These are phyloP conservation scores for Pichia exigua DNA, from an alignment of 805 yeast species.

Conservation along the genomic window DNA sequence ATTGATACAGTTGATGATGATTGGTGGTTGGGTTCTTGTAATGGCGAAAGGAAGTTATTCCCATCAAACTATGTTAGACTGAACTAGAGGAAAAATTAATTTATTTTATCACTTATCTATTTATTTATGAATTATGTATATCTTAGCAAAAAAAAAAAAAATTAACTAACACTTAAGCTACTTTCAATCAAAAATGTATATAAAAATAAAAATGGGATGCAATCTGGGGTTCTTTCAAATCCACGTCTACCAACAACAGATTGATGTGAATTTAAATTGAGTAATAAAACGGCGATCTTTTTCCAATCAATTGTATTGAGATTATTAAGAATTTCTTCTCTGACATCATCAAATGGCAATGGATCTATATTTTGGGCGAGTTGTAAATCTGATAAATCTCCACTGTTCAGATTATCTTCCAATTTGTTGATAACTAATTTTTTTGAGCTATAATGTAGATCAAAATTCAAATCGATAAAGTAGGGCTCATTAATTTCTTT, in stretches of 20 bases:
- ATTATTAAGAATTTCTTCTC: slow-evolving; percentile 36
- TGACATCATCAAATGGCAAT: slow-evolving; percentile 19
- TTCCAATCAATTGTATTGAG: slow-evolving; percentile 66
- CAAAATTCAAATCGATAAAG: slow-evolving; percentile 11
- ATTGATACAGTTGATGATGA: slow-evolving; percentile 88
- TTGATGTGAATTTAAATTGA: slow-evolving; percentile 76
- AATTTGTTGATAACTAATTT: background rate
- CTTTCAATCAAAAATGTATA: slow-evolving; percentile 27
- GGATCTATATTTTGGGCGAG: slow-evolving; percentile 13
- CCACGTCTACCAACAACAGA: slow-evolving; percentile 78
- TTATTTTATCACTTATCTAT: background rate
- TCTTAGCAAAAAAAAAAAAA: background rate
- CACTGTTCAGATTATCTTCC: background rate
- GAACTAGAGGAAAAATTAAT: slow-evolving; percentile 2
- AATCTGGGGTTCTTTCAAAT: slow-evolving; percentile 39
- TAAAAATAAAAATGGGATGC: slow-evolving; percentile 43
- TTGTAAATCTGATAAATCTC: slow-evolving; percentile 4
- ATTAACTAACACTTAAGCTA: background rate
- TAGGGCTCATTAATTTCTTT: background rate
- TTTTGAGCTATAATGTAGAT: slow-evolving; percentile 8
- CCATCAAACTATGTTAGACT: slow-evolving; percentile 78
- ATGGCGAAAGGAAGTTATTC: slow-evolving; percentile 78
- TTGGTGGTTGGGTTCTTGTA: slow-evolving; percentile 91
- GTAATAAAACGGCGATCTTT: slow-evolving; percentile 66
- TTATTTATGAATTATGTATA: background rate